phyloP scores from a whole-genome alignment of 2,329 filamentous ascomycete species.

The Mariannaea elegans region DNA sequence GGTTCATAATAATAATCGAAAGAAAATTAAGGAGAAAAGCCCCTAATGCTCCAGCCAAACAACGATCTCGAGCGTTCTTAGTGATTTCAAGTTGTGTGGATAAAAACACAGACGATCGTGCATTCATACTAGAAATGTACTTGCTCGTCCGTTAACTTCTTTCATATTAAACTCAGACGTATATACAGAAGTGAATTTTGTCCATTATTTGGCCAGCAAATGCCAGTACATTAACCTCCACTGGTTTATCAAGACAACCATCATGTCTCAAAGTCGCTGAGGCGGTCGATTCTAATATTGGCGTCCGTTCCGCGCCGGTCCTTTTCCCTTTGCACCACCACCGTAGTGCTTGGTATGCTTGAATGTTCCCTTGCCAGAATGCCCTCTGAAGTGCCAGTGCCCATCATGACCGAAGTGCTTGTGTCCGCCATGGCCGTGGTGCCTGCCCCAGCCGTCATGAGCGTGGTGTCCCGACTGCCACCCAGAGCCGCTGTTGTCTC shows the following conservation, averaged over 20 bases:
- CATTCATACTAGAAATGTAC: too few species aligned
- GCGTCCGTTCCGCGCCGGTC: neutral
- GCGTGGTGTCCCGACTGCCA: neutral
- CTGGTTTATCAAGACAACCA: too few species aligned
- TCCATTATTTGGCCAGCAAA: neutral
- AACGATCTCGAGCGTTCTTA: too few species aligned
- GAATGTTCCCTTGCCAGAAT: neutral
- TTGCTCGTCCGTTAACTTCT: neutral
- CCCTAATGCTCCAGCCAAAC: too few species aligned
- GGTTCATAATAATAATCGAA: too few species aligned
- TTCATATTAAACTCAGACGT: neutral
- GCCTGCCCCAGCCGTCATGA: neutral
- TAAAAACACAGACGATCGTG: too few species aligned
- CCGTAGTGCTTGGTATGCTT: neutral
- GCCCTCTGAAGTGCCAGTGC: neutral
- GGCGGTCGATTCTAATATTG: neutral
- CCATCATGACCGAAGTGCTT: neutral
- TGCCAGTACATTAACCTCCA: neutral
- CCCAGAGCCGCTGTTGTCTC: neutral
- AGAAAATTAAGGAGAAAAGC: too few species aligned
- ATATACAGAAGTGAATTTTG: neutral
- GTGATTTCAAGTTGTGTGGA: too few species aligned
- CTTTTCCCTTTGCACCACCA: neutral
- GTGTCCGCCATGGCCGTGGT: neutral
- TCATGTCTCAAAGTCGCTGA: neutral